Percentiles rank a stretch among this genome's conserved stretches.
phyloP scores from a whole-genome alignment of 345 rosid species.

The Ailanthus altissimus region DNA sequence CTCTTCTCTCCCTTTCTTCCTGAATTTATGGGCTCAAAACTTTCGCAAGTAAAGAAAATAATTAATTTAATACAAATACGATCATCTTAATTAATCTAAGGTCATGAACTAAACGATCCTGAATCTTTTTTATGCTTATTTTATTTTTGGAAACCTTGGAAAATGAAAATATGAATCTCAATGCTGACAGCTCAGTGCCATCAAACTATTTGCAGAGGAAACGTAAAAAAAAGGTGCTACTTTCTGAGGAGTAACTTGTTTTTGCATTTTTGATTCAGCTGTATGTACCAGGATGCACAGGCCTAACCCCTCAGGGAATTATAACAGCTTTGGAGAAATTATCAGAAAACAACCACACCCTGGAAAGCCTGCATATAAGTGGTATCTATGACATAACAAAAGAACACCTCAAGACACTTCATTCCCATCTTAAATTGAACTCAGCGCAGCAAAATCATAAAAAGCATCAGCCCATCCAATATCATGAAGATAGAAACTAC shows the following conservation, averaged over 20 bases:
- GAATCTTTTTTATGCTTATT: neutral
- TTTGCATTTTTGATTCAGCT: constrained; percentile 41
- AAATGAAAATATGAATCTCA: neutral
- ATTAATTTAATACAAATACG: neutral
- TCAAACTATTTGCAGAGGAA: no score
- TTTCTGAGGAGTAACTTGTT: neutral
- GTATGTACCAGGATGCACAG: constrained; percentile 56
- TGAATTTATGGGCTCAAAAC: no score
- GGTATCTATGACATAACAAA: constrained; percentile 54
- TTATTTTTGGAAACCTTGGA: neutral
- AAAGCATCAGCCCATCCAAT: constrained; percentile 20
- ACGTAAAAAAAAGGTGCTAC: neutral
- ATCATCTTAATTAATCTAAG: neutral
- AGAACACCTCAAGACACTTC: constrained; percentile 50
- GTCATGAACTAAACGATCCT: neutral
- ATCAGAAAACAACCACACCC: constrained; percentile 29
- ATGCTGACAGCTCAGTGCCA: neutral
- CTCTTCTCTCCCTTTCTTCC: no score
- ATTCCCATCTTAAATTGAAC: constrained; percentile 29
- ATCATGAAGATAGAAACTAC: constrained; percentile 26
- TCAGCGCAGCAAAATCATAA: constrained; percentile 10
- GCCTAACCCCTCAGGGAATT: constrained; percentile 72
- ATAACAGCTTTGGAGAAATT: constrained; percentile 53
- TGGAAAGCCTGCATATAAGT: constrained; percentile 46
- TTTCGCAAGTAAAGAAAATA: no score